Evolutionary conservation across 2,329 filamentous ascomycete species (phyloP), one percentile per base, ranked within the genome.

Genomic region (Stagonosporopsis rhizophila): DNA sequence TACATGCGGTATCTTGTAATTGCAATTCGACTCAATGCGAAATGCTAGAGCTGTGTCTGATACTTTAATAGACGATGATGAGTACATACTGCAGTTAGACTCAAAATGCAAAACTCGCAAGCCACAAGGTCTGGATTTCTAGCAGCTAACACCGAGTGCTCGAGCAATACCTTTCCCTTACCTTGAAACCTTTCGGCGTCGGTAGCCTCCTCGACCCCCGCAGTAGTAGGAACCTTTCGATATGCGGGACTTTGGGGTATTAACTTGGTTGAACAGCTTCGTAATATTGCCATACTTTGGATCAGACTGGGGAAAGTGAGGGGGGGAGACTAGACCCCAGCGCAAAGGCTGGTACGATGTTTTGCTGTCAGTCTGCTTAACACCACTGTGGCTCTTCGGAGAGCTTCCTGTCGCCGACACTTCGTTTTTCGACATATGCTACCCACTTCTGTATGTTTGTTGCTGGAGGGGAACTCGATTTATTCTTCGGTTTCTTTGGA

Each of bases 291-390:
- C 55, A 41, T 65, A 64, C 28, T 47, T 50, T 1, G 42, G 44
- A 14, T 62, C 62, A 19, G 40, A 49, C 27, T 58, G 64, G 1
- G 49, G 49, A 30, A 60, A 60, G 39, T 52, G 48, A 35, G 56
- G 41, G 23, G 64, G 20, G 7, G 53, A 54, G 4, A 44, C 51
- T 14, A 64, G 23, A 23, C 64, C 63, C 14, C 30, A 23, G 3
- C 59, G 59, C 15, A 52, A 40, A 4, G 64, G 45, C 11, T 22
- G 17, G 38, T 50, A 64, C 17, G 56, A 53, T 6, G 47, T 34
- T 35, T 60, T 58, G 20, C 56, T 45, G 4, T 62, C 59, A 1
- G 61, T 56, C 23, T 64, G 61, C 4, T 60, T 64, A 45, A 65
- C 56, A 3, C 23, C 23, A 5, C 2, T 52, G 32, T 22, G 59